These are phyloP conservation scores for Sphaerulina populicola DNA, from an alignment of 2,329 filamentous ascomycete species.

Conservation along the genomic window DNA sequence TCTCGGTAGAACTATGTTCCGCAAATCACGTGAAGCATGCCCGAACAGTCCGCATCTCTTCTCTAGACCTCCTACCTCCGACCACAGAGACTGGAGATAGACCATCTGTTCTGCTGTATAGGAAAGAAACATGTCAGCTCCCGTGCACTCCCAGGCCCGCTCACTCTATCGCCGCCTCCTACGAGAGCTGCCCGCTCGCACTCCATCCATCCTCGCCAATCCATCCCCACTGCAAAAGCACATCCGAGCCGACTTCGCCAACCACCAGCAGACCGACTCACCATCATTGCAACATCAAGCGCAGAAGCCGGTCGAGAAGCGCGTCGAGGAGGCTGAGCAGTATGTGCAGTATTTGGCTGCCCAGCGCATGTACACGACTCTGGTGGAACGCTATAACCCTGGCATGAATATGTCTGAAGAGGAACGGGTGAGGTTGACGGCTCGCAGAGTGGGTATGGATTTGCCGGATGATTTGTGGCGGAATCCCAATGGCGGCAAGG, in stretches of 20 bases:
- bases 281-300: constrained; percentile 35
- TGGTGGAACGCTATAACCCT: constrained; percentile 89
- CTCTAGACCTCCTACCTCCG: too few relatives aligned
- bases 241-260: constrained; percentile 55
- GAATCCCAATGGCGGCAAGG: not conserved
- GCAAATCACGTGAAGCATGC: too few relatives aligned
- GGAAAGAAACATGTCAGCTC: constrained; percentile 27
- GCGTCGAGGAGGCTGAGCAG: constrained; percentile 58
- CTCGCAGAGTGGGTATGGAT: constrained; percentile 82
- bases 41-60: not conserved
- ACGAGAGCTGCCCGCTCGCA: constrained; percentile 73
- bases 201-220: constrained; percentile 42
- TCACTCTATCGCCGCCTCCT: constrained; percentile 81
- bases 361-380: constrained; percentile 72
- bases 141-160: constrained; percentile 45
- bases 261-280: constrained; percentile 16
- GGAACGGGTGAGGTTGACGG: constrained; percentile 74
- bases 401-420: constrained; percentile 79
- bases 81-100: too few relatives aligned
- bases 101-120: not conserved
- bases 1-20: too few relatives aligned
- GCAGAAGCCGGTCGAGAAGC: constrained; percentile 27
- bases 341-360: constrained; percentile 70
- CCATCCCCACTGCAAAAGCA: constrained; percentile 63
- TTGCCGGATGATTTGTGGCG: constrained; percentile 53